Evolutionary conservation across 768 basidiomycete species (phyloP), one percentile per base, ranked within the genome.

Genomic region (Coprinopsis cinerea): DNA sequence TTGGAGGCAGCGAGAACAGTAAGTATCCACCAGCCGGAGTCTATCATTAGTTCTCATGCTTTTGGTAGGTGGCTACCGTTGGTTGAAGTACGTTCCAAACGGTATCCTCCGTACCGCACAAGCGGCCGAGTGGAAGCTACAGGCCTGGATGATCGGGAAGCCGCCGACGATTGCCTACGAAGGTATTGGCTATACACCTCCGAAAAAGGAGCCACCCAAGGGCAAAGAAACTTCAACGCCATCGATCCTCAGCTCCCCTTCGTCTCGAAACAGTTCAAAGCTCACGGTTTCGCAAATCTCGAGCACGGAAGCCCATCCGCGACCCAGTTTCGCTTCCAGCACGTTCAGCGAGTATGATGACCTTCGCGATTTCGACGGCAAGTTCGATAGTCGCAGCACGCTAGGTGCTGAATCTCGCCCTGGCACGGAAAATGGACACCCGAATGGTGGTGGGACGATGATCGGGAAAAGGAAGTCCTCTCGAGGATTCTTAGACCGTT

Each of bases 71-170:
- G 85, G 90, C 14, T 97, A 96, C 70, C 93, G 87, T 61, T 97
- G 93, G 92, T 76, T 99, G 46, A 95, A 93, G 66, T 98, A 93
- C 62, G 88, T 99, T 4, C 95, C 95, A 0, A 90, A 88, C 53
- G 83, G 88, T 24, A 81, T 99, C 32, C 73, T 99, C 55, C 92
- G 89, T 71, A 93, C 93, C 0, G 95, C 93, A 0, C 93, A 95
- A 64, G 90, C 92, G 3, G 95, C 95, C 0, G 95, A 99, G 61
- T 97, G 93, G 93, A 92, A 88, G 65, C 74, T 98, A 39, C 92
- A 96, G 61, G 88, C 90, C 0, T 98, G 94, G 90, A 90, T 91
- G 84, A 79, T 99, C 25, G 96, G 95, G 55, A 97, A 97, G 60
- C 90, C 92, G 15, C 94, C 93, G 9, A 83, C 85, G 1, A 73